These are phyloP conservation scores for Pythium pectinolyticum DNA, from an alignment of 352 stramenopile species.

Conservation along the genomic window DNA sequence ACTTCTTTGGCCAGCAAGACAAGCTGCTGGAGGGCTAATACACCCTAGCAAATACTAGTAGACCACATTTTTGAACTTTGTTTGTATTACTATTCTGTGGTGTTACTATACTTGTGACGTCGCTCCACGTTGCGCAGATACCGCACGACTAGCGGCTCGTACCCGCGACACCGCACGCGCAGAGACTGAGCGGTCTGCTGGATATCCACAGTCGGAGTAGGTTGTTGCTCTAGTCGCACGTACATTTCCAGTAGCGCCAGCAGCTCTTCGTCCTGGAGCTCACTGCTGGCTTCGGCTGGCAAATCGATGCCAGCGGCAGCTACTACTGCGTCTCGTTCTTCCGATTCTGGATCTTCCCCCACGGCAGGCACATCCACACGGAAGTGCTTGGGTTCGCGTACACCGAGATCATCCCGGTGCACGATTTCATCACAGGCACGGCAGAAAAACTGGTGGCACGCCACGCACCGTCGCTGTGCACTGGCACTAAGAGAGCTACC, in stretches of 20 bases:
- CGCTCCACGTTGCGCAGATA: conserved; percentile 35
- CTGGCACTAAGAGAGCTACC: too few relatives aligned
- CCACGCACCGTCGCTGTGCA: conserved; percentile 49
- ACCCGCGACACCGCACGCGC: neutral
- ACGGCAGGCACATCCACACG: conserved; percentile 33
- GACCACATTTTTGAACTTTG: neutral
- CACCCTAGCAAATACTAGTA: neutral
- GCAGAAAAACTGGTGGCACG: conserved; percentile 49
- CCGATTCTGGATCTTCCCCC: neutral
- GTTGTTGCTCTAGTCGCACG: neutral
- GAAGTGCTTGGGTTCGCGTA: conserved; percentile 49
- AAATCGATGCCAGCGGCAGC: neutral
- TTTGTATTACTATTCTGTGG: neutral
- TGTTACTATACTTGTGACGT: neutral
- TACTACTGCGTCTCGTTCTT: neutral
- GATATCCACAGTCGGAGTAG: neutral
- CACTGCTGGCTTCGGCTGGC: neutral
- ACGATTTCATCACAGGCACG: conserved; percentile 43
- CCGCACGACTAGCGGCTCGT: conserved; percentile 23
- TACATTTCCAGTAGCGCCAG: neutral
- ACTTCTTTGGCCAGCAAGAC: conserved; percentile 39
- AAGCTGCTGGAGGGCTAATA: conserved; percentile 16
- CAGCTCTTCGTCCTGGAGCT: neutral
- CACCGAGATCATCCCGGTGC: conserved; percentile 64
- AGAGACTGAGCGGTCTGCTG: neutral